phyloP scores from a whole-genome alignment of 2,329 filamentous ascomycete species.

The Aspergillus neotritici region DNA sequence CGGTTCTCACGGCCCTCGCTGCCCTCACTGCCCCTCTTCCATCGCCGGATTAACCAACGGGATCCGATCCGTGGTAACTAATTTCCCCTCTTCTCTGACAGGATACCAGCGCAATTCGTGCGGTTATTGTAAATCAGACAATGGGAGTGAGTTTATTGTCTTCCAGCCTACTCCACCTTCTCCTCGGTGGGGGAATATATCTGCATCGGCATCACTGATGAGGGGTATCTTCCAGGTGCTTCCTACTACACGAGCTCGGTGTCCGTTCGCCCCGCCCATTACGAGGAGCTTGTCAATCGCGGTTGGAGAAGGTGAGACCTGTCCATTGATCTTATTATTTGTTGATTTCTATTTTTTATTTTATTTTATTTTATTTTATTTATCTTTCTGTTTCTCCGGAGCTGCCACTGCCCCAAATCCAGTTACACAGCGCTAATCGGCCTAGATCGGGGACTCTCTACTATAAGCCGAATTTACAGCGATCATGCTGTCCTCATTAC shows the following conservation, averaged over 20 bases:
- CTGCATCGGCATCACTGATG: constrained; percentile 9
- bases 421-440: constrained; percentile 4
- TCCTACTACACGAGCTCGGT: constrained; percentile 45
- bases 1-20: neutral
- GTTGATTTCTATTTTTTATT: neutral
- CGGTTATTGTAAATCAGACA: constrained; percentile 45
- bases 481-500: constrained; percentile 85
- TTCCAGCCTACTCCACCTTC: constrained; percentile 1
- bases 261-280: constrained; percentile 41
- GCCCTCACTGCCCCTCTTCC: neutral
- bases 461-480: constrained; percentile 55
- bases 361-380: neutral
- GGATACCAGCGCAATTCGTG: constrained; percentile 45
- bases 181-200: neutral
- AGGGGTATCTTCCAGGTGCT: constrained; percentile 29
- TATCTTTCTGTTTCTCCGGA: neutral
- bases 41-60: too few relatives aligned
- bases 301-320: constrained; percentile 44
- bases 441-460: constrained; percentile 44
- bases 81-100: constrained; percentile 13
- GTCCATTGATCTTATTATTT: neutral
- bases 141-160: constrained; percentile 39
- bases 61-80: neutral
- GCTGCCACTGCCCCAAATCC: constrained; percentile 4
- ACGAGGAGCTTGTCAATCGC: constrained; percentile 44